Conservation (phyloP, 805 yeast species). For the Spathaspora gorwiae region DNA sequence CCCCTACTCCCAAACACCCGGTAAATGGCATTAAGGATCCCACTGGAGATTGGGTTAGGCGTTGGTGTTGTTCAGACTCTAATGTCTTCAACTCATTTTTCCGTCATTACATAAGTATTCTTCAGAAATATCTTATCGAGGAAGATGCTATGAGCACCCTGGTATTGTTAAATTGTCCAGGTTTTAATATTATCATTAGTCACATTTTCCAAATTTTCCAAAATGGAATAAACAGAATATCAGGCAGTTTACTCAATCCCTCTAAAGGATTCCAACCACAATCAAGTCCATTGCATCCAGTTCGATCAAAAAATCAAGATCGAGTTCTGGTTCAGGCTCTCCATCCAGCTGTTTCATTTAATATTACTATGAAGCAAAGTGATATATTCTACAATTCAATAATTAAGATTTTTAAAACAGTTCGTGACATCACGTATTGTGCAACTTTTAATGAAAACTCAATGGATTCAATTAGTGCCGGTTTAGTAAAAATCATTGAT, state of each 20-base stretch:
- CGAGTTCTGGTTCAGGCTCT: neutral
- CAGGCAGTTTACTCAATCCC: slow-evolving; percentile 10
- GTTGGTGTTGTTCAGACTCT: slow-evolving; percentile 56
- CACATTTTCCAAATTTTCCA: slow-evolving; percentile 44
- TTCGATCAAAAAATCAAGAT: neutral
- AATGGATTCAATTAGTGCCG: slow-evolving; percentile 10
- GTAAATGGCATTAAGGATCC: slow-evolving; percentile 52
- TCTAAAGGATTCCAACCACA: slow-evolving; percentile 1
- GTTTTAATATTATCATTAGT: slow-evolving; percentile 40
- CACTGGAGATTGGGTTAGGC: slow-evolving; percentile 56
- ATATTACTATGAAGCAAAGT: slow-evolving; percentile 17
- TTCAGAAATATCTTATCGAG: slow-evolving; percentile 8
- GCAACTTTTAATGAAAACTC: slow-evolving; percentile 5
- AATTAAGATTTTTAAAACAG: slow-evolving; percentile 33
- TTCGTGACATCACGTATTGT: slow-evolving; percentile 31
- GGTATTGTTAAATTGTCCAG: slow-evolving; percentile 34
- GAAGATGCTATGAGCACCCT: slow-evolving; percentile 1
- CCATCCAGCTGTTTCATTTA: slow-evolving; percentile 3
- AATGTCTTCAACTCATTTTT: slow-evolving; percentile 59
- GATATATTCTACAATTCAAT: slow-evolving; percentile 37
- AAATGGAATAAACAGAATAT: slow-evolving; percentile 23
- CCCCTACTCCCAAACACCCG: slow-evolving; percentile 39
- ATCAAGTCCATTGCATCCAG: neutral
- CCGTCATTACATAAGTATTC: slow-evolving; percentile 48
- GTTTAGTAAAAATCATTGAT: slow-evolving; percentile 25